These are phyloP conservation scores for Coemansia sp. DNA, from an alignment of 192 early-diverging fungal genomes.

Conservation along the genomic window DNA sequence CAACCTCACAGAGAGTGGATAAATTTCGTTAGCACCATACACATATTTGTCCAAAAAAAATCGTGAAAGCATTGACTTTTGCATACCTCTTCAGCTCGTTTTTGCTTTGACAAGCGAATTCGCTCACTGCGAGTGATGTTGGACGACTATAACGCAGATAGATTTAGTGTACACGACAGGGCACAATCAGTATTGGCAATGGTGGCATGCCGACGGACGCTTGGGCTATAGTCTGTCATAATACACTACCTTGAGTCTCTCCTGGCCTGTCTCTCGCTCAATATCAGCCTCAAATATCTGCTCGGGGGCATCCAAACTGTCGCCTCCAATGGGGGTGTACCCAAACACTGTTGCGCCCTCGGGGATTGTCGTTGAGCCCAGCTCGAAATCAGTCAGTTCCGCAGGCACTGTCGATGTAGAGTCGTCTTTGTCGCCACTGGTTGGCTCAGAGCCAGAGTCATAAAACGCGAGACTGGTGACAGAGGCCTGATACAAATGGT, in stretches of 20 bases:
- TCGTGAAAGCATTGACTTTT: background rate
- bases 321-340: conserved; percentile 19
- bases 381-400: background rate
- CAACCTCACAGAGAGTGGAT: background rate
- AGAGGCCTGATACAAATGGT: conserved; percentile 30
- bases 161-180: background rate
- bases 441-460: background rate
- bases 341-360: conserved; percentile 31
- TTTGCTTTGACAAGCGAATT: conserved; percentile 31
- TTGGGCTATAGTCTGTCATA: background rate
- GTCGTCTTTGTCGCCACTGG: background rate
- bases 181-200: background rate
- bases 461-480: conserved; percentile 19
- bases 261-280: background rate
- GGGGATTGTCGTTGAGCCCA: background rate
- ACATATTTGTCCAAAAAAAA: background rate
- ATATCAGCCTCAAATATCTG: conserved; percentile 43
- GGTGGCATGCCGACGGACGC: background rate
- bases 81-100: conserved; percentile 34
- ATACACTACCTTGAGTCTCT: conserved; percentile 8
- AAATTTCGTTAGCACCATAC: background rate
- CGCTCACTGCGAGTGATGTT: conserved; percentile 40
- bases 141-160: conserved; percentile 4
- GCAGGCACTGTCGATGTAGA: background rate
- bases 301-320: conserved; percentile 27